These are phyloP conservation scores for Conringia planisiliqua DNA, from an alignment of 345 rosid genomes.

Conservation along the genomic window DNA sequence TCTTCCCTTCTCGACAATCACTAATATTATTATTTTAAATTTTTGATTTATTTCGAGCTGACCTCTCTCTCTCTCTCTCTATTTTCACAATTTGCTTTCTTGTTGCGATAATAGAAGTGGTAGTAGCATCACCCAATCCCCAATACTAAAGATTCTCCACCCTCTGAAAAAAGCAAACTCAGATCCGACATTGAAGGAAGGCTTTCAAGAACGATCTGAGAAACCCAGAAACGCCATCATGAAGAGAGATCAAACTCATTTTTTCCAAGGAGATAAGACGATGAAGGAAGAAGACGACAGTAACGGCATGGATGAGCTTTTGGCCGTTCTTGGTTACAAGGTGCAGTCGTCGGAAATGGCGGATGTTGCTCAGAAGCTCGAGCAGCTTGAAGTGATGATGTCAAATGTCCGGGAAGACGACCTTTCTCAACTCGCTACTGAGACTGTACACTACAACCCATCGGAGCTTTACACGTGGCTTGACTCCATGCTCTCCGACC, in stretches of 20 bases:
- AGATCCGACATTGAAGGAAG: conserved; percentile 22
- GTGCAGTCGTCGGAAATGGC: conserved; percentile 74
- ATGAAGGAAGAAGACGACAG: conserved; percentile 44
- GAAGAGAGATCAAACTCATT: conserved; percentile 47
- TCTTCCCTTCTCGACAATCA: background rate
- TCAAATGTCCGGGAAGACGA: conserved; percentile 55
- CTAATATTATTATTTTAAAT: background rate
- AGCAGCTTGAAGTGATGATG: conserved; percentile 69
- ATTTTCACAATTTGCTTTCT: background rate
- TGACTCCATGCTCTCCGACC: conserved; percentile 57
- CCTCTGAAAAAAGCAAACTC: conserved; percentile 12
- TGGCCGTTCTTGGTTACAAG: conserved; percentile 68
- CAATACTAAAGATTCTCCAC: conserved; percentile 41
- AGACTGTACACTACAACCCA: conserved; percentile 72
- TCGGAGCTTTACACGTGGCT: conserved; percentile 70
- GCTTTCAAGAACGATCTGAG: background rate
- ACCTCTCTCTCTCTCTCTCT: background rate
- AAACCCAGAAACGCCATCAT: background rate
- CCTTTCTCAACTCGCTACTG: conserved; percentile 48
- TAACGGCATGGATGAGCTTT: conserved; percentile 66
- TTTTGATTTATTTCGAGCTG: background rate
- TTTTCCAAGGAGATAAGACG: conserved; percentile 24
- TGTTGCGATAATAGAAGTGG: conserved; percentile 10
- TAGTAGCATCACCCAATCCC: conserved; percentile 24
- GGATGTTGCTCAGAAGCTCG: conserved; percentile 75